These are phyloP conservation scores for Talinum fruticosum DNA, from an alignment of 148 eudicot genomes.

Conservation along the genomic window DNA sequence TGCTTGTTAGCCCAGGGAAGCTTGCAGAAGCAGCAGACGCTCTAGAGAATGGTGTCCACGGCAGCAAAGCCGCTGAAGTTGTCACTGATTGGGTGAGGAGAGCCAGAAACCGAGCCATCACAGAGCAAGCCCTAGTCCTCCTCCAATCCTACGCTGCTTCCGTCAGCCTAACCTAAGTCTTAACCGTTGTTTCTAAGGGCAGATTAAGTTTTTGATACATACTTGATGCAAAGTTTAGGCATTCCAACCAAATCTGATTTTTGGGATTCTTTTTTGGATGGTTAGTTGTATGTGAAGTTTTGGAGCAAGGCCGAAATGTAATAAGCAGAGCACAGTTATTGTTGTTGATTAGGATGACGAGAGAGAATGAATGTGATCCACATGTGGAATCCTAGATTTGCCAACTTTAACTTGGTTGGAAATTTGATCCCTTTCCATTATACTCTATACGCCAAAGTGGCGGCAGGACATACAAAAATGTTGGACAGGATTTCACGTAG, in stretches of 20 bases:
- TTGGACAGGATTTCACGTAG: not conserved
- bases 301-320: slow-evolving; percentile 4
- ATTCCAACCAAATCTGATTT: not conserved
- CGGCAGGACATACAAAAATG: not conserved
- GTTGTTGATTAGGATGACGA: too few species aligned
- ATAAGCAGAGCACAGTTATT: slow-evolving; percentile 16
- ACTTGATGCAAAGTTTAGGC: not conserved
- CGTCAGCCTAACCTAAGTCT: slow-evolving; percentile 47
- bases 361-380: slow-evolving; percentile 12
- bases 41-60: slow-evolving; percentile 83
- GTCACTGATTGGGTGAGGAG: slow-evolving; percentile 64
- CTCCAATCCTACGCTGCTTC: slow-evolving; percentile 74
- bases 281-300: slow-evolving; percentile 7
- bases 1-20: slow-evolving; percentile 76
- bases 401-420: slow-evolving; percentile 26
- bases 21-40: slow-evolving; percentile 83
- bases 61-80: slow-evolving; percentile 65
- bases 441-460: not conserved
- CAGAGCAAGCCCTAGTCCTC: slow-evolving; percentile 77
- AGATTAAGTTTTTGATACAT: not conserved
- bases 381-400: slow-evolving; percentile 15
- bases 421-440: slow-evolving; percentile 1
- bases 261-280: not conserved
- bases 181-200: not conserved
- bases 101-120: slow-evolving; percentile 75